Conservation (phyloP, 768 basidiomycete genomes). For the Hydnum rufescens region DNA sequence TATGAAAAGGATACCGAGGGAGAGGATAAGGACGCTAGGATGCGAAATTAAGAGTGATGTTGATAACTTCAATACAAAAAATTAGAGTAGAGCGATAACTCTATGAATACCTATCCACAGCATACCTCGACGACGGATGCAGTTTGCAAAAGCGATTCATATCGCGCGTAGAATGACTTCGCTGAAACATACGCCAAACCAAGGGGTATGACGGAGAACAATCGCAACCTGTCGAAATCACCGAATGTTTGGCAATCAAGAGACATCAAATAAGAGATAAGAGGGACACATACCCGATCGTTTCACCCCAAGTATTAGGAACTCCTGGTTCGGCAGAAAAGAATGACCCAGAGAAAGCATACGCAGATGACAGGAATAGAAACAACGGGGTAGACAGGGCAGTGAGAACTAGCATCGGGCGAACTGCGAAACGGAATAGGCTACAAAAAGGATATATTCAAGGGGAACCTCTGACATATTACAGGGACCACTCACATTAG, state of each 20-base stretch:
- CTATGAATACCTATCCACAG: not conserved
- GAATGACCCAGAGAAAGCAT: slow-evolving; percentile 70
- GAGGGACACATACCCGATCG: slow-evolving; percentile 40
- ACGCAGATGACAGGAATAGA: slow-evolving; percentile 51
- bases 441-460: not conserved
- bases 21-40: slow-evolving; percentile 56
- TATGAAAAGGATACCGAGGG: slow-evolving; percentile 48
- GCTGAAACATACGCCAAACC: slow-evolving; percentile 48
- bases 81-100: no score
- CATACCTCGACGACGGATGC: slow-evolving; percentile 21
- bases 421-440: slow-evolving; percentile 60
- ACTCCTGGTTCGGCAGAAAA: slow-evolving; percentile 30
- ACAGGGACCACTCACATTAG: slow-evolving; percentile 24
- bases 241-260: no score
- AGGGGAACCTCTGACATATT: not conserved
- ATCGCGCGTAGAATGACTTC: slow-evolving; percentile 27
- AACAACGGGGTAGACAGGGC: slow-evolving; percentile 58
- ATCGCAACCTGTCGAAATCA: slow-evolving; percentile 46
- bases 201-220: slow-evolving; percentile 62
- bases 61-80: slow-evolving; percentile 30
- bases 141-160: slow-evolving; percentile 43
- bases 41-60: slow-evolving; percentile 50
- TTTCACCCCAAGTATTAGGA: slow-evolving; percentile 66
- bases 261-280: slow-evolving; percentile 15
- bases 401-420: slow-evolving; percentile 63